A percentile compares a stretch with the other conserved stretches of the same genome.
Evolutionary conservation across 257 asterid species (phyloP).

Genomic region (Solanum arcanum): DNA sequence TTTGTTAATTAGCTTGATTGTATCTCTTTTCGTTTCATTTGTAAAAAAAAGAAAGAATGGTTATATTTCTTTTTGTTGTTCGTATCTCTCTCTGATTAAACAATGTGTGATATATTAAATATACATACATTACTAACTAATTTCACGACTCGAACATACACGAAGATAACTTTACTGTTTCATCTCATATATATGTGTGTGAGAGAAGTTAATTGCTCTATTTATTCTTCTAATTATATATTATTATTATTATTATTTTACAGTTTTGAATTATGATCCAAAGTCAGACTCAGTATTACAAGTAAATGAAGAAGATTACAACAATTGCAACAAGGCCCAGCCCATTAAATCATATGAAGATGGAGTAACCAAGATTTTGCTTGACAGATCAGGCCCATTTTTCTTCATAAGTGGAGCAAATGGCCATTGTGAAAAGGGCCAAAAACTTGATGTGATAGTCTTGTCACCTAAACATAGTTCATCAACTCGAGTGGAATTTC

Average conservation of each 20-base stretch:
- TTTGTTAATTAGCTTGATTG: too few species aligned
- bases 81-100: background rate
- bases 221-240: background rate
- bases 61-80: too few species aligned
- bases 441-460: conserved; percentile 37
- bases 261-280: conserved; percentile 45
- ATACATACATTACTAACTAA: background rate
- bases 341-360: conserved; percentile 33
- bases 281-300: conserved; percentile 35
- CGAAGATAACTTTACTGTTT: background rate
- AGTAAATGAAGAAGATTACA: conserved; percentile 33
- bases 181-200: background rate
- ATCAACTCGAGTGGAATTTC: background rate
- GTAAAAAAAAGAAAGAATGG: too few species aligned
- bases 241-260: background rate
- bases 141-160: background rate
- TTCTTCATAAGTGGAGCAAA: conserved; percentile 63
- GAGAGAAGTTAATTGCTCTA: background rate
- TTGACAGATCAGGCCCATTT: conserved; percentile 33
- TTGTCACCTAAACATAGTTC: conserved; percentile 18
- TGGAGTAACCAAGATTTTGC: conserved; percentile 27
- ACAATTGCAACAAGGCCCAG: conserved; percentile 24
- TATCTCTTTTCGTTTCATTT: too few species aligned
- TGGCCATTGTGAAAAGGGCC: conserved; percentile 50
- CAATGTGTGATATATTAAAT: too few species aligned